Base-by-base conservation (phyloP, 805 yeast genomes). In the Brettanomyces nanus region DNA sequence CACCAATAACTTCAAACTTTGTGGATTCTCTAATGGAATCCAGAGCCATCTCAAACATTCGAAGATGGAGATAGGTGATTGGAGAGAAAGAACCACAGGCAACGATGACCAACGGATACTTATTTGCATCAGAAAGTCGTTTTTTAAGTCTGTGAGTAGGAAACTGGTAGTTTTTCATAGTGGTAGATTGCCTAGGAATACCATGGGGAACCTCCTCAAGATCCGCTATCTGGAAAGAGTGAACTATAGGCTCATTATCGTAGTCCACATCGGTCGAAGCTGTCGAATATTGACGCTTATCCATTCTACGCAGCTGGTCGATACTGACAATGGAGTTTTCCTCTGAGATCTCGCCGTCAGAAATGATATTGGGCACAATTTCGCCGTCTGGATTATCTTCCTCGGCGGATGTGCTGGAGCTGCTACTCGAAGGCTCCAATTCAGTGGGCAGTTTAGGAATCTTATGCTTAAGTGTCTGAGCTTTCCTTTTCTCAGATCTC, bases 21-120 rank as follows among this genome's bases (percentile, higher is more conserved):
- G 97, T 92, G 47, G 80, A 87, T 59, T 92, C 98, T 33, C 85
- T 67, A 35, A 92, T 83, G 6, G 94, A 77, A 58, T 92, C 98
- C 51, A 92, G 65, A 0, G 98, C 98, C 98, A 92, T 92, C 63
- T 92, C 98, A 59, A 92, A 92, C 97, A 92, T 92, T 41, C 98
- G 73, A 53, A 92, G 66, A 61, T 92, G 98, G 40, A 92, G 66
- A 60, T 92, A 92, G 0, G 98, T 92, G 38, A 92, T 80, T 25
- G 98, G 98, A 2, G 95, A 84, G 54, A 90, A 92, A 2, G 96
- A 86, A 6, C 98, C 98, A 62, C 98, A 92, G 1, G 97, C 97
- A 20, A 92, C 97, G 37, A 92, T 74, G 10, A 92, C 97, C 46
- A 92, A 68, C 1, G 98, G 98, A 47, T 77, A 71, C 61, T 90